These are phyloP conservation scores for Penicillium sp. DNA, from an alignment of 2,329 filamentous ascomycete genomes.

Conservation along the genomic window DNA sequence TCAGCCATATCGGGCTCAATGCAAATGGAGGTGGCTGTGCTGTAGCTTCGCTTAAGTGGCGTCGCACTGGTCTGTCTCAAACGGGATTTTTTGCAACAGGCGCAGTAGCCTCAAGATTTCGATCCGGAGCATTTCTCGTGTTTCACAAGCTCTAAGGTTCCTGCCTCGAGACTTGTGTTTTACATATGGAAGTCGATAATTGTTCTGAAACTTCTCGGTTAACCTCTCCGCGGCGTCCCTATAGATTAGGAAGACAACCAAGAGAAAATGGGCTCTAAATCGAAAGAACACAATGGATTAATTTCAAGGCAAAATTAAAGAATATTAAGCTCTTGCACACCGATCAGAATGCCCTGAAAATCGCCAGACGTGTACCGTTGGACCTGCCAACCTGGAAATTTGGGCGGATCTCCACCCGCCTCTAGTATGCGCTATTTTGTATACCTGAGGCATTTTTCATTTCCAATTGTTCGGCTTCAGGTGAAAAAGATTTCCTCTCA, in stretches of 20 bases:
- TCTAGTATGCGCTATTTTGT: constrained; percentile 34
- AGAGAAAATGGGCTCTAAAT: neutral
- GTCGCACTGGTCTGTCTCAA: constrained; percentile 15
- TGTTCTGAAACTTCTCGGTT: neutral
- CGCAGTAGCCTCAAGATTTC: constrained; percentile 20
- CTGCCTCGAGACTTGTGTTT: constrained; percentile 1
- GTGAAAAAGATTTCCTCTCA: neutral
- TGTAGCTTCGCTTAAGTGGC: constrained; percentile 22
- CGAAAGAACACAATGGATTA: neutral
- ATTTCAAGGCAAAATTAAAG: constrained; percentile 20
- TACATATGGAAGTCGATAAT: neutral
- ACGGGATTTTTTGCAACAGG: constrained; percentile 14
- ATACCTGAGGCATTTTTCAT: constrained; percentile 36
- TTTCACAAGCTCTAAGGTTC: constrained; percentile 10
- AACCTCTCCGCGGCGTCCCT: neutral
- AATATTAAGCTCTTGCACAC: constrained; percentile 28
- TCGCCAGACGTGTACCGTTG: neutral
- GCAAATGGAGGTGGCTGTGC: constrained; percentile 34
- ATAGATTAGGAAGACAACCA: neutral
- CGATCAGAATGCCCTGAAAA: constrained; percentile 14
- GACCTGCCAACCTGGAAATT: constrained; percentile 6
- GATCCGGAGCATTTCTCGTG: neutral
- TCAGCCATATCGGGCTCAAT: constrained; percentile 12
- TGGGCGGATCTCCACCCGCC: constrained; percentile 18
- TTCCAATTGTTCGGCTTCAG: constrained; percentile 27